Conservation (phyloP, 257 asterid species). For the Ophiorrhiza pumila region DNA sequence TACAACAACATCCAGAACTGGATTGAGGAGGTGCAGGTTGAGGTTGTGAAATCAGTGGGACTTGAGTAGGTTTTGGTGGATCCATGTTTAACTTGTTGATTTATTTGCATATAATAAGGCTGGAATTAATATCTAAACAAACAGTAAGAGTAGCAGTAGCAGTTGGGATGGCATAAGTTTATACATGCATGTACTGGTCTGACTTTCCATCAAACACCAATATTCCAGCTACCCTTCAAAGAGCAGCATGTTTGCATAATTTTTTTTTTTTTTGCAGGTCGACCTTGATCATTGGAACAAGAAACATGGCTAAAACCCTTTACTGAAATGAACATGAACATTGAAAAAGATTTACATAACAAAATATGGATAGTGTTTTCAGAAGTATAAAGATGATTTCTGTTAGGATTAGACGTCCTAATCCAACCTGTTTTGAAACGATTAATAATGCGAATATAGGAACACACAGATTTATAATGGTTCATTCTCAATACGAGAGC, state of each 20-base stretch:
- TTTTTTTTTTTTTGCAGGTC: not conserved
- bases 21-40: not conserved
- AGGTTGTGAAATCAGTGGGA: not conserved
- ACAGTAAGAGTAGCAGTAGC: not conserved
- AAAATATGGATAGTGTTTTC: too few species aligned
- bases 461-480: too few species aligned
- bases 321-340: not conserved
- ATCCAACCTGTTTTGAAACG: too few species aligned
- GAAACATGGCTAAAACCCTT: not conserved
- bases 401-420: too few species aligned
- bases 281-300: not conserved
- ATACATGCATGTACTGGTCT: not conserved
- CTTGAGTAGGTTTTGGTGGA: constrained; percentile 2
- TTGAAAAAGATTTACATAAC: not conserved
- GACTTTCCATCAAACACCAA: not conserved
- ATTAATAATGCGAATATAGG: too few species aligned
- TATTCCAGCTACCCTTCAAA: constrained; percentile 8
- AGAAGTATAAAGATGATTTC: too few species aligned
- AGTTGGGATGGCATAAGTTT: not conserved
- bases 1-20: constrained; percentile 2
- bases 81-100: not conserved
- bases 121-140: too few species aligned
- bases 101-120: not conserved
- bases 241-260: not conserved
- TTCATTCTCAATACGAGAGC: too few species aligned